Conservation (phyloP, 2,329 filamentous ascomycete genomes). For the Colletotrichum costaricense region DNA sequence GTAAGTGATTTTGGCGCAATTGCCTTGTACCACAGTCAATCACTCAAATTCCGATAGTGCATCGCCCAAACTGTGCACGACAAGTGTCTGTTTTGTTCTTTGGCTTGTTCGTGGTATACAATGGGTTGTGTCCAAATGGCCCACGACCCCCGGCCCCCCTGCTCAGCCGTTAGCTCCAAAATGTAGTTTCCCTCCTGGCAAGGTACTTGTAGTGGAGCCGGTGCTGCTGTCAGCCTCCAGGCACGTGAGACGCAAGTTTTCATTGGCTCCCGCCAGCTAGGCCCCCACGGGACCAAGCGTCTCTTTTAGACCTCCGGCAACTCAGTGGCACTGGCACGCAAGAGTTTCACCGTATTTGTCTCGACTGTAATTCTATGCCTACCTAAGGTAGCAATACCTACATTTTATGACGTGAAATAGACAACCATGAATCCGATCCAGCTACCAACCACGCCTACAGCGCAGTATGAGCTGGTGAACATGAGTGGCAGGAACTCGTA, state of each 20-base stretch:
- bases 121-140: conserved; percentile 36
- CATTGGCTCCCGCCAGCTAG: conserved; percentile 14
- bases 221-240: conserved; percentile 36
- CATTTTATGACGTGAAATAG: conserved; percentile 73
- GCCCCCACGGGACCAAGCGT: conserved; percentile 31
- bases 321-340: conserved; percentile 27
- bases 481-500: conserved; percentile 95
- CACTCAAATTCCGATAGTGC: neutral
- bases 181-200: conserved; percentile 24
- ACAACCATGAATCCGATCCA: conserved; percentile 96
- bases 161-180: conserved; percentile 36
- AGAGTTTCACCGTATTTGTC: conserved; percentile 5
- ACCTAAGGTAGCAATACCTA: neutral
- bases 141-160: conserved; percentile 36
- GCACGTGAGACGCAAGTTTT: conserved; percentile 26
- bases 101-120: conserved; percentile 24
- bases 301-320: conserved; percentile 29
- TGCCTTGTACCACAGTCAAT: neutral
- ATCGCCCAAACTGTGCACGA: conserved; percentile 11
- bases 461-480: conserved; percentile 96
- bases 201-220: conserved; percentile 20
- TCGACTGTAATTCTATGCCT: neutral
- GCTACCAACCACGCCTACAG: conserved; percentile 93
- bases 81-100: conserved; percentile 23
- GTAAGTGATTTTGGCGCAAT: conserved; percentile 29